phyloP scores from a whole-genome alignment of 129 eudicot species.

The Ambrosia artemisiifolia region DNA sequence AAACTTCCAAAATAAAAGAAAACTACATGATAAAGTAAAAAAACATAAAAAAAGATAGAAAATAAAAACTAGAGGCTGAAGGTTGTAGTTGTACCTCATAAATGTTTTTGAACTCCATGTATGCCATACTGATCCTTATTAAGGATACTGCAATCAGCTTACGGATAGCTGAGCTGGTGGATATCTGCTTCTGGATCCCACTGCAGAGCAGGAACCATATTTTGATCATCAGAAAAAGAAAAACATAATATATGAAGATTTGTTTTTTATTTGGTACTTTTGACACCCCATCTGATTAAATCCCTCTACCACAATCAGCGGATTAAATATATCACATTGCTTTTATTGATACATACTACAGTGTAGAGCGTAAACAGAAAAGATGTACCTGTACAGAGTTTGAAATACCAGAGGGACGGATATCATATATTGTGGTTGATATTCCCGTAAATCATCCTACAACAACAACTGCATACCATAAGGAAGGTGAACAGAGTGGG shows the following conservation, averaged over 20 bases:
- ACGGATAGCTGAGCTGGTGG: slow-evolving; percentile 61
- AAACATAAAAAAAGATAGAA: not conserved
- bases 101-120: slow-evolving; percentile 85
- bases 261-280: not conserved
- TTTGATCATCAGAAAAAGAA: slow-evolving; percentile 1
- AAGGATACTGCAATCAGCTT: slow-evolving; percentile 62
- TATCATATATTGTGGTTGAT: slow-evolving; percentile 83
- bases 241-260: not conserved
- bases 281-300: not conserved
- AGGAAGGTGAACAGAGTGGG: slow-evolving; percentile 11
- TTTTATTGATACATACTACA: not conserved
- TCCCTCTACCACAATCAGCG: not conserved
- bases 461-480: slow-evolving; percentile 20
- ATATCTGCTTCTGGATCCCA: slow-evolving; percentile 86
- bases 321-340: not conserved
- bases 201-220: slow-evolving; percentile 44
- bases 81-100: slow-evolving; percentile 68
- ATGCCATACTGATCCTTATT: slow-evolving; percentile 76
- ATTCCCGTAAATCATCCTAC: slow-evolving; percentile 84
- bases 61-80: not conserved
- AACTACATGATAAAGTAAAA: too few relatives aligned
- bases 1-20: too few relatives aligned
- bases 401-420: slow-evolving; percentile 92
- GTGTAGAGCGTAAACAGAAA: not conserved
- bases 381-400: slow-evolving; percentile 78